phyloP scores from a whole-genome alignment of 2,329 filamentous ascomycete genomes.

The Aspergillus clavatus region DNA sequence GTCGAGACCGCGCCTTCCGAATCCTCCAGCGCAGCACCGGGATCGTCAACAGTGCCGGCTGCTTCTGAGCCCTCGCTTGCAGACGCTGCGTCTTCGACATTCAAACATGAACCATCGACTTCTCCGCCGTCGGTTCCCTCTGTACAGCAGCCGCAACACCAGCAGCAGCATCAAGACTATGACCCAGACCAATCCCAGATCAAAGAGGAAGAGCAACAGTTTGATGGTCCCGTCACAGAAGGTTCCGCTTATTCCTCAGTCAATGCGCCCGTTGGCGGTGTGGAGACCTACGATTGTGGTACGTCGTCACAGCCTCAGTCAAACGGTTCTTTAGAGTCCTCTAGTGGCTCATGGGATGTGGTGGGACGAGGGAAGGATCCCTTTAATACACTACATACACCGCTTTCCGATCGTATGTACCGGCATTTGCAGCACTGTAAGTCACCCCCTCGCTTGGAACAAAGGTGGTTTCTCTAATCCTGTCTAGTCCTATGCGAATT shows the following conservation, averaged over 20 bases:
- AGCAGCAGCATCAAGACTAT: too few relatives aligned
- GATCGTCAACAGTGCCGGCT: slow-evolving; percentile 2
- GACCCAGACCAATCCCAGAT: slow-evolving; percentile 4
- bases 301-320: slow-evolving; percentile 10
- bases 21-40: slow-evolving; percentile 6
- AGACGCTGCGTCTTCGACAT: slow-evolving; percentile 1
- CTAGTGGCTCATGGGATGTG: slow-evolving; percentile 21
- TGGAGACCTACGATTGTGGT: slow-evolving; percentile 14
- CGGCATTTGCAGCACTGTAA: slow-evolving; percentile 35
- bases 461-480: slow-evolving; percentile 5
- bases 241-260: slow-evolving; percentile 4
- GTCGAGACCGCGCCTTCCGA: slow-evolving; percentile 21
- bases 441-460: slow-evolving; percentile 7
- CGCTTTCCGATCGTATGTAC: slow-evolving; percentile 34
- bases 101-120: background rate
- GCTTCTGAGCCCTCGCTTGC: slow-evolving; percentile 1
- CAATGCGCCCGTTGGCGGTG: slow-evolving; percentile 3
- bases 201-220: slow-evolving; percentile 12
- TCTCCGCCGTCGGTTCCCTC: background rate
- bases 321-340: slow-evolving; percentile 5
- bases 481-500: slow-evolving; percentile 33
- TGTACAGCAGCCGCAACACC: slow-evolving; percentile 6
- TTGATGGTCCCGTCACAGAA: slow-evolving; percentile 6
- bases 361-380: slow-evolving; percentile 33
- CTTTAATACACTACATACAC: slow-evolving; percentile 33